These are phyloP conservation scores for Neurospora sp. DNA, from an alignment of 2,329 filamentous ascomycete genomes.

Conservation along the genomic window DNA sequence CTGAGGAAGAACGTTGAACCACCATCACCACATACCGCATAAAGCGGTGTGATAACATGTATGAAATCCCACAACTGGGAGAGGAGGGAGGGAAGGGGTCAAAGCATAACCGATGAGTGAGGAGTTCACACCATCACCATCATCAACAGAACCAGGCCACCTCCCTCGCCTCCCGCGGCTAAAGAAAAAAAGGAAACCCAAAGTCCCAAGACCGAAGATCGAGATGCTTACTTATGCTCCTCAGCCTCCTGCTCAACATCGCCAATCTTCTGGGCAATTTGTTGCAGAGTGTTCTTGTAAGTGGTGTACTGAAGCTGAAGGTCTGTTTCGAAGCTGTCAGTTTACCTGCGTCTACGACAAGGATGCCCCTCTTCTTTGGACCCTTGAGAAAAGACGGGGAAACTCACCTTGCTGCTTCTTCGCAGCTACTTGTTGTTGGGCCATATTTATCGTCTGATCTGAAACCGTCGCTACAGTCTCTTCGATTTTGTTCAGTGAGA, in stretches of 20 bases:
- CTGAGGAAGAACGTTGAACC: too few relatives aligned
- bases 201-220: background rate
- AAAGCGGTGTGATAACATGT: background rate
- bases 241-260: conserved; percentile 96
- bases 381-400: too few relatives aligned
- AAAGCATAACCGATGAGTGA: background rate
- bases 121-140: background rate
- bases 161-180: background rate
- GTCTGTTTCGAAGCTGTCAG: conserved; percentile 38
- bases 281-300: conserved; percentile 72
- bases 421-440: conserved; percentile 41
- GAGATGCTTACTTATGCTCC: conserved; percentile 79
- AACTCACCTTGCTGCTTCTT: conserved; percentile 65
- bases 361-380: background rate
- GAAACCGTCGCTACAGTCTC: background rate
- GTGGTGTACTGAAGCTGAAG: conserved; percentile 71
- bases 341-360: background rate
- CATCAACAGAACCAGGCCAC: too few relatives aligned
- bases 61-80: background rate
- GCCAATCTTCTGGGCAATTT: conserved; percentile 90
- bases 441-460: conserved; percentile 27
- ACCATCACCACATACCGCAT: background rate
- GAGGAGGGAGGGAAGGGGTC: background rate
- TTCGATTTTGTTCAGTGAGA: background rate
- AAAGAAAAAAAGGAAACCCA: background rate